A percentile compares a stretch with the other conserved stretches of the same genome.
Evolutionary conservation across 306 rosid species (phyloP).

Genomic region (Oxytropis ochrocephala): DNA sequence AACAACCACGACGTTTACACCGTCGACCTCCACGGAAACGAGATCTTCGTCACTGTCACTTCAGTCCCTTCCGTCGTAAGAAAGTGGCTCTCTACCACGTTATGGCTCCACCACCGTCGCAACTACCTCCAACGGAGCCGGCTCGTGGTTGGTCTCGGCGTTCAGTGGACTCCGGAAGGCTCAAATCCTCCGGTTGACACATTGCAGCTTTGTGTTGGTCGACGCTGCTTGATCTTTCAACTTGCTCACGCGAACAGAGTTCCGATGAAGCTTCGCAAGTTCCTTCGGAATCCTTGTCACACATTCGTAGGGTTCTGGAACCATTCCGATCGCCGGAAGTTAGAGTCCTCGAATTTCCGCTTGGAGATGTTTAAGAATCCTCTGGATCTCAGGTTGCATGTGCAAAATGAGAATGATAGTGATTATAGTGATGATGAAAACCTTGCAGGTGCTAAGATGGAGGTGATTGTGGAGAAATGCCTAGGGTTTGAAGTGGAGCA

Average conservation of each 20-base stretch:
- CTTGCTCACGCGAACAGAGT: not conserved
- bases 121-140: not conserved
- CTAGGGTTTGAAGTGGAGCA: constrained; percentile 9
- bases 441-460: not conserved
- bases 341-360: not conserved
- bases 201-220: constrained; percentile 36
- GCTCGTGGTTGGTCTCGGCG: constrained; percentile 40
- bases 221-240: constrained; percentile 34
- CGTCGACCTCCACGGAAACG: not conserved
- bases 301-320: constrained; percentile 39
- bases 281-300: not conserved
- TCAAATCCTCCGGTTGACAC: constrained; percentile 13
- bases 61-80: constrained; percentile 2
- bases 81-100: not conserved
- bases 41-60: constrained; percentile 20
- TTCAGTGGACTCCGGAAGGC: constrained; percentile 39
- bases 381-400: not conserved
- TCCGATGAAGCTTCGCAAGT: constrained; percentile 6
- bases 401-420: no score
- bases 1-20: not conserved
- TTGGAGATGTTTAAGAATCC: constrained; percentile 3
- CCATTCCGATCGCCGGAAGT: constrained; percentile 10
- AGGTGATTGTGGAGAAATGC: not conserved
- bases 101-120: not conserved
- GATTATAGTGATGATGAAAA: not conserved